phyloP scores from a whole-genome alignment of 306 rosid species.

The Rubus parviflorus region DNA sequence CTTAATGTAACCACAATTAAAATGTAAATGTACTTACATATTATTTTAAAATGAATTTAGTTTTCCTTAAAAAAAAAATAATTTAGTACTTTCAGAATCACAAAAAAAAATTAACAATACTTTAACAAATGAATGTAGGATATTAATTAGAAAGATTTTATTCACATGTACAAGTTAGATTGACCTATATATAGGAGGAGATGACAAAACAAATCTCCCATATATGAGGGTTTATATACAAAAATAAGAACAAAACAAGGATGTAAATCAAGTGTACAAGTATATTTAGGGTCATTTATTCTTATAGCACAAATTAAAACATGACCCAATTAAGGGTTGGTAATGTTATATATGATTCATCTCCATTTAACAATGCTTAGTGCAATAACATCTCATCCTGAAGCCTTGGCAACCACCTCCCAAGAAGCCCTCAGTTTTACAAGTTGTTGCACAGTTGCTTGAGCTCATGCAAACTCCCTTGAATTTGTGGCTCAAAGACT shows the following conservation, averaged over 20 bases:
- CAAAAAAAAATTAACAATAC: no score
- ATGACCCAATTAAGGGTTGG: neutral
- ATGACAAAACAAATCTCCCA: no score
- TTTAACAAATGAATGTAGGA: no score
- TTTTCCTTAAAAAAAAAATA: no score
- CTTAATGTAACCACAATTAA: no score
- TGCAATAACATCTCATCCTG: neutral
- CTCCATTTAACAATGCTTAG: conserved; percentile 5
- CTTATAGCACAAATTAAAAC: no score
- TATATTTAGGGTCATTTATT: neutral
- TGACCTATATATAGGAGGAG: neutral
- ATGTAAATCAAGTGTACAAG: neutral
- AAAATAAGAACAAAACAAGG: neutral
- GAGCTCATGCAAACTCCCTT: neutral
- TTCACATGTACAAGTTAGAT: neutral
- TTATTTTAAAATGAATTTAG: no score
- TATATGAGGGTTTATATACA: no score
- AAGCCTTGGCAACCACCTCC: conserved; percentile 5
- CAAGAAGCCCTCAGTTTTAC: neutral
- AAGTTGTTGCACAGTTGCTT: neutral
- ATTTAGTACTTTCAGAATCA: no score
- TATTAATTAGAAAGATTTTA: no score
- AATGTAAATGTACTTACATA: no score
- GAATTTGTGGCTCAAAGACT: neutral
- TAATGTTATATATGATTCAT: no score